Evolutionary conservation across 495 filamentous ascomycete species (phyloP), one percentile per base, ranked within the genome.

Genomic region (Trichoderma orchidacearum): DNA sequence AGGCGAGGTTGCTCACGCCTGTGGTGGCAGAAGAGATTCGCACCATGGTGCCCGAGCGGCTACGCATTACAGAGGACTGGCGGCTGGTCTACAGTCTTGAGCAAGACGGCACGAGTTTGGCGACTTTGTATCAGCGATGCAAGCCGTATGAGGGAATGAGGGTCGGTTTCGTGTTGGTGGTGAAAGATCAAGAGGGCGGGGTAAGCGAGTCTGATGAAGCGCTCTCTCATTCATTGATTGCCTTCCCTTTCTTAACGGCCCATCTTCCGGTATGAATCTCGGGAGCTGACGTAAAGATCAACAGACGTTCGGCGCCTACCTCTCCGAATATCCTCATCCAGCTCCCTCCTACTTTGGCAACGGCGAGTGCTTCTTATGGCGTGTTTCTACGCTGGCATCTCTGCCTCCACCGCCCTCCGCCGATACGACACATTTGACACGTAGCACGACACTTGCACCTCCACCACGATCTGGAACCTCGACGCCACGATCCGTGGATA

Each of bases 331-430:
- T 29, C 90, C 90, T 3, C 85, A 84, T 62, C 86, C 87, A 0
- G 68, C 78, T n/a, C 64, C 86, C 0, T 88, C 91, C 55, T 98
- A 93, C 76, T 97, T 83, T 68, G 93, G 93, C 66, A 96, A 86
- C 1, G 93, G 94, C 61, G 93, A 98, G 71, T 96, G 94, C 68
- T 98, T 98, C 74, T 84, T 98, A 64, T 98, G 93, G 93, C 85
- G 89, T 35, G 86, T 90, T 1, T 82, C 81, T 51, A 64, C 76
- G 1, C 70, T 85, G 51, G 66, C 84, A 7, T 69, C 76, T 3
- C 75, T 84, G 2, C 87, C 88, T 1, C 89, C 84, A 0, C 89
- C 88, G 0, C 88, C 88, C 0, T 85, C 81, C 29, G 76, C 81
- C 31, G 86, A 91, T 66, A 90, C 85, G 2, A 84, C 82, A 6